Evolutionary conservation across 805 yeast species (phyloP).

Genomic region (Lipomyces sp.): DNA sequence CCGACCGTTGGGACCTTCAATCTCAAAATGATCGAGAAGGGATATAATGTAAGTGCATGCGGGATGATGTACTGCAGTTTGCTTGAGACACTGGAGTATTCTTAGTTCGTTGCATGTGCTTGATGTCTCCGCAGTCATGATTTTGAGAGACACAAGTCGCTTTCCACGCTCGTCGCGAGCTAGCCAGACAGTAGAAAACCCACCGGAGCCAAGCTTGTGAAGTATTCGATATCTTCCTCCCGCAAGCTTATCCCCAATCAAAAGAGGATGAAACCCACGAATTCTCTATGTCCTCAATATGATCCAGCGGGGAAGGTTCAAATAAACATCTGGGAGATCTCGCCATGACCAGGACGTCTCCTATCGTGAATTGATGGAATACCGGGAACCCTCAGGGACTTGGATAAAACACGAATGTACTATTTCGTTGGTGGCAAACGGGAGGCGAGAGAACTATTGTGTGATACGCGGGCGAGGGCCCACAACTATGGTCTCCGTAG

Average conservation of each 20-base stretch:
- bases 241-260: conserved; percentile 1
- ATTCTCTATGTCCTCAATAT: conserved; percentile 5
- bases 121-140: background rate
- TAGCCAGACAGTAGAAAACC: conserved; percentile 8
- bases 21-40: background rate
- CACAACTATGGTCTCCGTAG: no score
- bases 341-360: no score
- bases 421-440: no score
- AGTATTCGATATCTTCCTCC: conserved; percentile 5
- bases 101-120: background rate
- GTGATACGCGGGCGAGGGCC: no score
- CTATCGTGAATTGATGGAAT: no score
- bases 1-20: conserved; percentile 1
- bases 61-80: background rate
- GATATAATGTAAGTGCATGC: background rate
- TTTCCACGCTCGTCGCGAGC: background rate
- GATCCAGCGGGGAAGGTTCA: background rate
- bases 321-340: background rate
- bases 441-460: no score
- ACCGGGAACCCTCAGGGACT: no score
- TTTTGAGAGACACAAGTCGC: conserved; percentile 1
- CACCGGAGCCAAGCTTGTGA: conserved; percentile 6
- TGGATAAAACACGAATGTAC: no score
- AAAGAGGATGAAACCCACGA: conserved; percentile 8
- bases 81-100: conserved; percentile 4